Evolutionary conservation across 2,329 filamentous ascomycete species (phyloP), one percentile per base, ranked within the genome.

Genomic region (Aspergillus brasiliensis): DNA sequence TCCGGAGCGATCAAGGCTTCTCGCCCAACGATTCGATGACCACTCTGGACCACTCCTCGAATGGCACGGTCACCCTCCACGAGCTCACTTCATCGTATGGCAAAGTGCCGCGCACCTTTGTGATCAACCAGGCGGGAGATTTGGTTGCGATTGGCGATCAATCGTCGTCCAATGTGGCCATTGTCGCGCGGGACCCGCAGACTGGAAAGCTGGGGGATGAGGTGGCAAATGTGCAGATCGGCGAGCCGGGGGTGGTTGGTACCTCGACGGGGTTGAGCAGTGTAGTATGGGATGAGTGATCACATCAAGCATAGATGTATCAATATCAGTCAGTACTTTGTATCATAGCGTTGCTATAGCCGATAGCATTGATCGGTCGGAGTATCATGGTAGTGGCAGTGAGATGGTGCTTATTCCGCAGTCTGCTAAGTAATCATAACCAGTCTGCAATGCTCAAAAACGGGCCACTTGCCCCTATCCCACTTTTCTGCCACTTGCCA

Each of bases 101-200:
- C 2, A 73, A 77, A 7, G 83, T 82, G 57, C 90, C 91, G 0
- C 82, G 90, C 21, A 88, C 89, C 42, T 89, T 91, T 72, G 83
- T 82, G 53, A 75, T 91, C 58, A 92, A 89, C 73, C 81, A 81
- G 62, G 83, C 82, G 10, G 90, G 89, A 1, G 81, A 82, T 57
- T 75, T 88, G 60, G 76, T 91, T 3, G 89, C 87, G 1, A 84
- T 91, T 27, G 88, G 83, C 0, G 80, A 90, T 64, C 88, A 92
- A 75, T 75, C 76, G 15, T 85, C 85, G 53, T 78, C 81, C 31
- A 84, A 82, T 28, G 84, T 91, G 1, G 84, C 83, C 6, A 74
- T 93, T 52, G 83, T 90, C 51, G 72, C 78, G 67, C 80, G 91
- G 5, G 82, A 92, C 73, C 76, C 81, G 1, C 62, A 71, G 57